Evolutionary conservation across 305 asterid genomes (phyloP).

Genomic region (Striga hermonthica): DNA sequence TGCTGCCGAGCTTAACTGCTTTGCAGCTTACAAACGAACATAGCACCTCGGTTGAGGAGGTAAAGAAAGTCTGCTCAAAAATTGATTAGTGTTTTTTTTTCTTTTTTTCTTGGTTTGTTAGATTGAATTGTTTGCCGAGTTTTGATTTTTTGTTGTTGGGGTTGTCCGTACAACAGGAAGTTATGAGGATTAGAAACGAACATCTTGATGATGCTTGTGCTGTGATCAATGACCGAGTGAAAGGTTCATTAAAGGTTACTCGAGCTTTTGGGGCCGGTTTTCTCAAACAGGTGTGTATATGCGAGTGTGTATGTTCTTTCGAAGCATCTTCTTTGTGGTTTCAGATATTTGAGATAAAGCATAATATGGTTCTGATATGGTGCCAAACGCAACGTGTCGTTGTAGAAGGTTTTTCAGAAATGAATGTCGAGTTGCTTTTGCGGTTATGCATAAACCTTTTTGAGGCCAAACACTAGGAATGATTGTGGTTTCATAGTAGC

Average conservation of each 20-base stretch:
- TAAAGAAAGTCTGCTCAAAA: conserved; percentile 17
- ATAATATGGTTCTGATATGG: conserved; percentile 32
- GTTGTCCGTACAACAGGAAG: conserved; percentile 52
- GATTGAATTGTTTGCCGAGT: not conserved
- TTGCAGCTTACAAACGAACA: conserved; percentile 84
- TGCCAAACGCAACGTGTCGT: conserved; percentile 31
- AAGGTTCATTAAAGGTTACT: conserved; percentile 90
- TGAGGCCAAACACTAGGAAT: conserved; percentile 23
- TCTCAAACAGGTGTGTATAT: conserved; percentile 69
- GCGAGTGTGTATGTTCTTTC: not conserved
- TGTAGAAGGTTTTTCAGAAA: conserved; percentile 29
- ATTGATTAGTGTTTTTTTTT: not conserved
- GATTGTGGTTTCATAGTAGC: conserved; percentile 22
- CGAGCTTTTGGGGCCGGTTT: conserved; percentile 99
- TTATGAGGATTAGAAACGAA: conserved; percentile 62
- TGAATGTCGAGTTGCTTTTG: conserved; percentile 31
- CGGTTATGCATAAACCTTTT: conserved; percentile 30
- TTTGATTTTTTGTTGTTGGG: not conserved
- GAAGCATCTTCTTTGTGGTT: conserved; percentile 19
- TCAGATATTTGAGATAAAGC: conserved; percentile 29
- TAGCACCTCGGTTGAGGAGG: conserved; percentile 86
- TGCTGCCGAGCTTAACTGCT: conserved; percentile 51
- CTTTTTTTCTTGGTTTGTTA: not conserved
- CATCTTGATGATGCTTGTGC: conserved; percentile 82
- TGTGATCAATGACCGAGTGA: conserved; percentile 72